A percentile compares a stretch with the other conserved stretches of the same genome.
These are phyloP conservation scores for Hygrophorus russula DNA, from an alignment of 768 basidiomycete species.

Conservation along the genomic window DNA sequence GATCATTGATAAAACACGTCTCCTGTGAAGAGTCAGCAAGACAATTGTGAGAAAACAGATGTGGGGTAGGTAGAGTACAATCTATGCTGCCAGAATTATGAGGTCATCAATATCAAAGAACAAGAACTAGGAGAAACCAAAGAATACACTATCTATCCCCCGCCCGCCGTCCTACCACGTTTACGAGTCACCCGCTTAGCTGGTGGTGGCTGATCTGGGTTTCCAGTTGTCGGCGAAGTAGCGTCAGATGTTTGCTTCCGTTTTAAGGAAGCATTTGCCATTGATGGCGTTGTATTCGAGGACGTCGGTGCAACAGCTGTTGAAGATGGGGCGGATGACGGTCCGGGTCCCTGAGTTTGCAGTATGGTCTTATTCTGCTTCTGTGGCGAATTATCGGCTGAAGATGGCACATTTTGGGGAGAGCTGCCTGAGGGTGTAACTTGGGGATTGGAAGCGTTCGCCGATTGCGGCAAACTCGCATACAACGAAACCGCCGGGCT, in stretches of 20 bases:
- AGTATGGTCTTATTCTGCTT: slow-evolving; percentile 56
- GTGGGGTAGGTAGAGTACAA: slow-evolving; percentile 19
- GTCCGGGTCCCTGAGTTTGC: slow-evolving; percentile 13
- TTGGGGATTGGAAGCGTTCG: slow-evolving; percentile 24
- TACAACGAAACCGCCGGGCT: slow-evolving; percentile 35
- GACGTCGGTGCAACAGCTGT: slow-evolving; percentile 18
- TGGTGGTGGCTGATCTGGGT: slow-evolving; percentile 29
- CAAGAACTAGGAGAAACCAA: slow-evolving; percentile 11
- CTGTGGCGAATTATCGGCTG: slow-evolving; percentile 43
- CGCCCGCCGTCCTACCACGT: slow-evolving; percentile 40
- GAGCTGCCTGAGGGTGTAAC: slow-evolving; percentile 26
- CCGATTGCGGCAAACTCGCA: slow-evolving; percentile 36
- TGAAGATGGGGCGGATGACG: slow-evolving; percentile 25
- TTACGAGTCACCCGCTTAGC: slow-evolving; percentile 44
- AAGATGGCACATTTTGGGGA: slow-evolving; percentile 39
- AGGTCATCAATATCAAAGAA: slow-evolving; percentile 9
- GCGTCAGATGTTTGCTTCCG: slow-evolving; percentile 36
- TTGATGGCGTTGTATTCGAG: slow-evolving; percentile 34
- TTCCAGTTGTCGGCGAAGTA: slow-evolving; percentile 40
- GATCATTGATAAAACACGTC: slow-evolving; percentile 16
- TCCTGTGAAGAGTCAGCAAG: slow-evolving; percentile 20
- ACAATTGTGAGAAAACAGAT: slow-evolving; percentile 13
- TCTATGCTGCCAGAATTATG: slow-evolving; percentile 20
- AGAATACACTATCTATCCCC: slow-evolving; percentile 26
- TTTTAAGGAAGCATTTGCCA: slow-evolving; percentile 40